Evolutionary conservation across 305 asterid genomes (phyloP).

Genomic region (Plantago lanceolata): DNA sequence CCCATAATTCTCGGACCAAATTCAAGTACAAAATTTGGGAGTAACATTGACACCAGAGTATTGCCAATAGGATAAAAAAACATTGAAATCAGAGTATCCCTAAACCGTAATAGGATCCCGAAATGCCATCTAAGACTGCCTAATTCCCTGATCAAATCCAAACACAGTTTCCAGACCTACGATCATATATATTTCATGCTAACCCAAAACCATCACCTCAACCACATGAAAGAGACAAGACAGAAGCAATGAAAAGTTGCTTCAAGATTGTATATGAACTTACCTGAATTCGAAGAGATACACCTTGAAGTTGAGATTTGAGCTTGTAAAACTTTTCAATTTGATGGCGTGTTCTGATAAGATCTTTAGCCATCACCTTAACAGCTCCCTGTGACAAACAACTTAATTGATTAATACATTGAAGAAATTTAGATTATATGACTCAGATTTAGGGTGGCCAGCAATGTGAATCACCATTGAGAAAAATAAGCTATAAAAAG

Average conservation of each 20-base stretch:
- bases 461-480: slow-evolving; percentile 8
- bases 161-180: not conserved
- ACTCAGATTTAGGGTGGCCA: slow-evolving; percentile 7
- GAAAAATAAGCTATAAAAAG: not conserved
- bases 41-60: too few relatives aligned
- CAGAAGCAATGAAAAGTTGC: slow-evolving; percentile 14
- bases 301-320: slow-evolving; percentile 98
- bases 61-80: too few relatives aligned
- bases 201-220: not conserved
- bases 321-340: slow-evolving; percentile 92
- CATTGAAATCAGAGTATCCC: not conserved
- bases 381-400: slow-evolving; percentile 60
- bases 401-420: slow-evolving; percentile 28
- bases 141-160: slow-evolving; percentile 14
- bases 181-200: not conserved
- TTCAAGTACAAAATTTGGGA: too few relatives aligned
- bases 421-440: slow-evolving; percentile 20
- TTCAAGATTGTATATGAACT: slow-evolving; percentile 1
- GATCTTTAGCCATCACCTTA: slow-evolving; percentile 71
- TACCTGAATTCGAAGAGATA: slow-evolving; percentile 96
- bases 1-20: too few relatives aligned
- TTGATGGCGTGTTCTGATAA: slow-evolving; percentile 65
- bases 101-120: not conserved
- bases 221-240: slow-evolving; percentile 27
- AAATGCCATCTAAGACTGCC: not conserved